phyloP scores from a whole-genome alignment of 257 asterid genomes.

The Galeopsis tetrahit region DNA sequence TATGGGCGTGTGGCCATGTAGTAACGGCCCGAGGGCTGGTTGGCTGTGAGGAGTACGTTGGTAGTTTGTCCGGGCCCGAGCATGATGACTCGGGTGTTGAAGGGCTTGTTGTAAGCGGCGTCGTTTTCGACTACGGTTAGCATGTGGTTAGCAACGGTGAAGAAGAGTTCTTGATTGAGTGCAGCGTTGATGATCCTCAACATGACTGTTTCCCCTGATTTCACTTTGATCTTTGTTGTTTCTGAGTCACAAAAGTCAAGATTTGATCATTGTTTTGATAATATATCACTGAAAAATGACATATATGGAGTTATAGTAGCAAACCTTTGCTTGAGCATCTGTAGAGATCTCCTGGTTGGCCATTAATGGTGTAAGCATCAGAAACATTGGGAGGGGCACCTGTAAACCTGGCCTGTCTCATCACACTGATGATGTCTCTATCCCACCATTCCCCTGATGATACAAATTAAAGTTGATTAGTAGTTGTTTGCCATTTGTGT shows the following conservation, averaged over 20 bases:
- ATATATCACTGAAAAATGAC: not conserved
- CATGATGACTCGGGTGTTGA: conserved; percentile 55
- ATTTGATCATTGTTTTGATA: not conserved
- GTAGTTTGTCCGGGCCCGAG: conserved; percentile 76
- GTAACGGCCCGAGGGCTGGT: conserved; percentile 56
- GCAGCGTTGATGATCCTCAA: conserved; percentile 71
- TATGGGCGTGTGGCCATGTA: conserved; percentile 69
- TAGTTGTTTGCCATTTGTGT: not conserved
- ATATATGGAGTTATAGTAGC: not conserved
- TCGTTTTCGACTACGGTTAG: conserved; percentile 64
- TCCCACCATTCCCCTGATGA: conserved; percentile 86
- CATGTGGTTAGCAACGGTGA: conserved; percentile 62
- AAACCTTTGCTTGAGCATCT: conserved; percentile 58
- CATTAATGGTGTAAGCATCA: conserved; percentile 79
- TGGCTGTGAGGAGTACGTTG: conserved; percentile 62
- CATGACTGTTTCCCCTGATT: conserved; percentile 58
- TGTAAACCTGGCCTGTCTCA: conserved; percentile 59
- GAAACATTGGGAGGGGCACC: conserved; percentile 82
- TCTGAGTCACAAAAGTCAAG: conserved; percentile 33
- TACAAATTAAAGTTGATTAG: not conserved
- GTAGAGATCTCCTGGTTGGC: conserved; percentile 79
- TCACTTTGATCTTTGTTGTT: conserved; percentile 48
- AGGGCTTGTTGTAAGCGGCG: conserved; percentile 63
- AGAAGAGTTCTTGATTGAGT: conserved; percentile 72
- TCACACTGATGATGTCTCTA: conserved; percentile 58